Percentiles rank a stretch among this genome's conserved stretches.
phyloP scores from a whole-genome alignment of 2,329 filamentous ascomycete species.

The Rutstroemia sp. region DNA sequence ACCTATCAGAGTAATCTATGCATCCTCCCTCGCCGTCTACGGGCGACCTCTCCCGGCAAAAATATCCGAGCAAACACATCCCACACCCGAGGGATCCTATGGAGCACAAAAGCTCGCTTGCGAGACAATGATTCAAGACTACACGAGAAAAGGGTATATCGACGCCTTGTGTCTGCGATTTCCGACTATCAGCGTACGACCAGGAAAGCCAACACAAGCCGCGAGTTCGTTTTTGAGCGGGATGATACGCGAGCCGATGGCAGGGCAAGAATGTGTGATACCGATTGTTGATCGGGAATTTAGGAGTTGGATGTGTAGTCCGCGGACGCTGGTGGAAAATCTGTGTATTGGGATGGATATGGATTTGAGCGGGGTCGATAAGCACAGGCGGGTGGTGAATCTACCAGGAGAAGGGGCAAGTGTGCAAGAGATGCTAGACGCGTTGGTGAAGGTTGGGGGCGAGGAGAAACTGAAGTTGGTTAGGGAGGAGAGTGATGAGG shows the following conservation, averaged over 20 bases:
- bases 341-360: conserved; percentile 38
- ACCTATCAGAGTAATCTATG: conserved; percentile 48
- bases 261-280: conserved; percentile 46
- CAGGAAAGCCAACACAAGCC: conserved; percentile 51
- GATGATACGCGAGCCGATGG: conserved; percentile 53
- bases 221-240: conserved; percentile 55
- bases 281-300: conserved; percentile 44
- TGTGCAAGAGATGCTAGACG: conserved; percentile 54
- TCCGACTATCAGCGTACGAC: conserved; percentile 53
- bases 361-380: conserved; percentile 32
- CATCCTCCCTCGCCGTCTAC: conserved; percentile 54
- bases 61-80: conserved; percentile 37
- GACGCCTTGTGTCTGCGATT: conserved; percentile 50
- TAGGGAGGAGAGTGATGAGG: conserved; percentile 46
- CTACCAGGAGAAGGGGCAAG: conserved; percentile 50
- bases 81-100: conserved; percentile 51
- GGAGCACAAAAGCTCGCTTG: conserved; percentile 56
- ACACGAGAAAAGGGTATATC: conserved; percentile 47
- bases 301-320: conserved; percentile 47
- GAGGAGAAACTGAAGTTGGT: conserved; percentile 45
- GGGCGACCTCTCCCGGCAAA: conserved; percentile 42
- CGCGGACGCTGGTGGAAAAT: conserved; percentile 44
- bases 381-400: conserved; percentile 46
- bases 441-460: conserved; percentile 47
- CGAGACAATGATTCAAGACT: conserved; percentile 51